phyloP scores from a whole-genome alignment of 1,139 yeast species.

The Yamadazyma blattariae region DNA sequence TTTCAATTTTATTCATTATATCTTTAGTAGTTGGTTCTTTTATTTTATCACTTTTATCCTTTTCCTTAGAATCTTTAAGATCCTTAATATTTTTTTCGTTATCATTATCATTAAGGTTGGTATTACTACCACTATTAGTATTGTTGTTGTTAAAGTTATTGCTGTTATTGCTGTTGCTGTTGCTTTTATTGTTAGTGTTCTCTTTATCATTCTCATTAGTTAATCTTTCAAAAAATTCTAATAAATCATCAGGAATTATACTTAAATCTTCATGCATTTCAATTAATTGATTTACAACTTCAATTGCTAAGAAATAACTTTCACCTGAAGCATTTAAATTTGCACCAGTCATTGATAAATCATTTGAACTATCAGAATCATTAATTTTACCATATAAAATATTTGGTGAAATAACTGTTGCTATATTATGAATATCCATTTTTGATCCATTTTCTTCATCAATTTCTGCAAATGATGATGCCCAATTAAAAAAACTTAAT shows the following conservation, averaged over 20 bases:
- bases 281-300: conserved; percentile 82
- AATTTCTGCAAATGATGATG: conserved; percentile 88
- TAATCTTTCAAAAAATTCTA: conserved; percentile 36
- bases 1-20: conserved; percentile 32
- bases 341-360: background rate
- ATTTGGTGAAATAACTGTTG: conserved; percentile 95
- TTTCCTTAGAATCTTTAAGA: background rate
- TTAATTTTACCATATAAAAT: conserved; percentile 53
- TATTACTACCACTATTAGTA: background rate
- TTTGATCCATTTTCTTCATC: conserved; percentile 88
- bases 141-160: too few relatives aligned
- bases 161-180: too few relatives aligned
- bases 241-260: conserved; percentile 63
- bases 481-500: conserved; percentile 88
- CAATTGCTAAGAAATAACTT: conserved; percentile 84
- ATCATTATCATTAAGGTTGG: background rate
- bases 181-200: too few relatives aligned
- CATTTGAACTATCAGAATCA: conserved; percentile 29
- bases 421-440: conserved; percentile 94
- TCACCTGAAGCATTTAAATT: conserved; percentile 48
- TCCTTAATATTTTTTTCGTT: too few relatives aligned
- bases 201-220: conserved; percentile 13
- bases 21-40: conserved; percentile 27
- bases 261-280: conserved; percentile 81
- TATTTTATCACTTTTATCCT: conserved; percentile 1